A percentile compares a stretch with the other conserved stretches of the same genome.
These are phyloP conservation scores for Ceriops tagal DNA, from an alignment of 345 rosid genomes.

Conservation along the genomic window DNA sequence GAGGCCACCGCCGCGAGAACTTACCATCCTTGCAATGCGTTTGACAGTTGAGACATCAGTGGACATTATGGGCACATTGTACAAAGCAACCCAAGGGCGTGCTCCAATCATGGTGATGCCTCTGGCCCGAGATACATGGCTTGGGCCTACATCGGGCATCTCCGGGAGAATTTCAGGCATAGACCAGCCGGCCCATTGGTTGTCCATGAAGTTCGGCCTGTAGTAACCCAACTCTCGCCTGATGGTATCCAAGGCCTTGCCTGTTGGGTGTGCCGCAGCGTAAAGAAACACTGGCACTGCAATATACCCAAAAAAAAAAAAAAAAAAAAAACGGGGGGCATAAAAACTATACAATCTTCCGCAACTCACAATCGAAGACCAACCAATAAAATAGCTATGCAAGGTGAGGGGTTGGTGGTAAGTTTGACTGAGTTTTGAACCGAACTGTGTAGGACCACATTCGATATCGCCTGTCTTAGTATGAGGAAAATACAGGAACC, in stretches of 20 bases:
- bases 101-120: constrained; percentile 59
- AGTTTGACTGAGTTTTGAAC: no score
- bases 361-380: no score
- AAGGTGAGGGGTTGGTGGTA: no score
- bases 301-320: not conserved
- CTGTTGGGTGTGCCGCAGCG: constrained; percentile 57
- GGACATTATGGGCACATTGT: constrained; percentile 49
- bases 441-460: no score
- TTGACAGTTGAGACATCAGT: constrained; percentile 40
- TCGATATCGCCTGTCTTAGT: no score
- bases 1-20: constrained; percentile 64
- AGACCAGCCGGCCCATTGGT: constrained; percentile 56
- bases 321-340: not conserved
- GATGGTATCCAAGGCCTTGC: constrained; percentile 49
- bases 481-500: no score
- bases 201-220: constrained; percentile 55
- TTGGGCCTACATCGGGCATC: constrained; percentile 50
- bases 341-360: no score
- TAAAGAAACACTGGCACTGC: constrained; percentile 61
- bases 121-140: constrained; percentile 32
- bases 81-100: constrained; percentile 42
- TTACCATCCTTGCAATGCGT: constrained; percentile 51
- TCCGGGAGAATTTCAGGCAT: constrained; percentile 30
- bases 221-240: constrained; percentile 58
- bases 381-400: no score